phyloP scores from a whole-genome alignment of 441 rosid species.

The Daphne laureola region DNA sequence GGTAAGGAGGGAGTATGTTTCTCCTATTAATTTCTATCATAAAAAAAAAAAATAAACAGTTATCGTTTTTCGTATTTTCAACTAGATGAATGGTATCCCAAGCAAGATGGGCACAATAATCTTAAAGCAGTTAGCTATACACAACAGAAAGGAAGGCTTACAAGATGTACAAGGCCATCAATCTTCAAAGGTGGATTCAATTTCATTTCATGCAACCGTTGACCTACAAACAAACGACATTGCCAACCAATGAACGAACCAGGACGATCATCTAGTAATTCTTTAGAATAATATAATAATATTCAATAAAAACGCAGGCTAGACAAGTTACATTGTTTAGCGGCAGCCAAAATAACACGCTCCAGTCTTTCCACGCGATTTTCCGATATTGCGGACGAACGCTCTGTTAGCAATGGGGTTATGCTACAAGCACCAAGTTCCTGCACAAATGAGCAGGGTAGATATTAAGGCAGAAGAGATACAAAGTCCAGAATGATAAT shows the following conservation, averaged over 20 bases:
- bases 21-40: too few relatives aligned
- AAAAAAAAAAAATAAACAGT: too few relatives aligned
- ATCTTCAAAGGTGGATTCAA: constrained; percentile 58
- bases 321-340: constrained; percentile 53
- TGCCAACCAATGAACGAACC: too few relatives aligned
- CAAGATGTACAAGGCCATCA: constrained; percentile 40
- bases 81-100: too few relatives aligned
- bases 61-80: too few relatives aligned
- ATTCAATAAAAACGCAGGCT: too few relatives aligned
- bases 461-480: not conserved
- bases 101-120: constrained; percentile 4
- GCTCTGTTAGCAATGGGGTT: constrained; percentile 76
- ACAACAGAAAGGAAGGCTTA: constrained; percentile 29
- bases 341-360: constrained; percentile 71
- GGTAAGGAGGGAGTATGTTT: too few relatives aligned
- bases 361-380: constrained; percentile 65
- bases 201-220: constrained; percentile 73
- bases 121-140: not conserved
- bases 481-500: constrained; percentile 6
- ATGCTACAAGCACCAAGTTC: constrained; percentile 82
- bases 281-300: not conserved
- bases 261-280: too few relatives aligned
- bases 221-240: constrained; percentile 32
- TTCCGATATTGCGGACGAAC: constrained; percentile 60
- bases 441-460: constrained; percentile 19